phyloP scores from a whole-genome alignment of 1,284 basidiomycete genomes.

The Pseudozyma hubeiensis region DNA sequence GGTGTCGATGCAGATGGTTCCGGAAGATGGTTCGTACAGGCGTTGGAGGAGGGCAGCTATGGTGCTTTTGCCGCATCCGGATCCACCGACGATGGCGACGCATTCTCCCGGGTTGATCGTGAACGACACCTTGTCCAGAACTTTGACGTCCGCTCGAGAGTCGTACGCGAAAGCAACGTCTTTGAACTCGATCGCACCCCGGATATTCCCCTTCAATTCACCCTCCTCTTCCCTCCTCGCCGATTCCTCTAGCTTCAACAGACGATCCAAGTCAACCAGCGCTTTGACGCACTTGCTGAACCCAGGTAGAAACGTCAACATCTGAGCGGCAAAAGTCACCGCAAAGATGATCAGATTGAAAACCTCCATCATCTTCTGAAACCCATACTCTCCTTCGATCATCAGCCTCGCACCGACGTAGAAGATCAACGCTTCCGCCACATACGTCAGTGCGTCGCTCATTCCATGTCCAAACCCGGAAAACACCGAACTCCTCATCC shows the following conservation, averaged over 20 bases:
- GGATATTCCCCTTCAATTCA: conserved; percentile 10
- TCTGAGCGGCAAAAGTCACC: conserved; percentile 87
- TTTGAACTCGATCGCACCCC: conserved; percentile 46
- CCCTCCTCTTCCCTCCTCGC: conserved; percentile 11
- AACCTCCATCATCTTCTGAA: conserved; percentile 86
- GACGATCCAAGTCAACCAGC: conserved; percentile 79
- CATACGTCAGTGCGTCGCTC: conserved; percentile 83
- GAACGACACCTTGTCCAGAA: conserved; percentile 48
- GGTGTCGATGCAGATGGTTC: conserved; percentile 51
- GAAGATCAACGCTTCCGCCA: conserved; percentile 81
- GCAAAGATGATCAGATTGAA: conserved; percentile 92
- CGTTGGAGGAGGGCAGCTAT: conserved; percentile 60
- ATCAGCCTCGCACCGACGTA: conserved; percentile 88
- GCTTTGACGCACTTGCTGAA: conserved; percentile 71
- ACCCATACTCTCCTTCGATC: conserved; percentile 82
- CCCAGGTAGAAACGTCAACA: conserved; percentile 77
- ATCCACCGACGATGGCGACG: conserved; percentile 64
- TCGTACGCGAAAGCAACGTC: conserved; percentile 61
- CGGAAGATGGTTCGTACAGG: conserved; percentile 59
- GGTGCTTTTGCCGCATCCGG: conserved; percentile 65
- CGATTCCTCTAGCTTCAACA: conserved; percentile 71
- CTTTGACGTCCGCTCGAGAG: conserved; percentile 14
- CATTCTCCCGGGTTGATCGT: conserved; percentile 51
- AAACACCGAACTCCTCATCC: conserved; percentile 81
- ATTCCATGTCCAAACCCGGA: conserved; percentile 86